Percentiles rank a stretch among this genome's conserved stretches.
These are phyloP conservation scores for Metarhizium sp. DNA, from an alignment of 2,329 filamentous ascomycete species.

Conservation along the genomic window DNA sequence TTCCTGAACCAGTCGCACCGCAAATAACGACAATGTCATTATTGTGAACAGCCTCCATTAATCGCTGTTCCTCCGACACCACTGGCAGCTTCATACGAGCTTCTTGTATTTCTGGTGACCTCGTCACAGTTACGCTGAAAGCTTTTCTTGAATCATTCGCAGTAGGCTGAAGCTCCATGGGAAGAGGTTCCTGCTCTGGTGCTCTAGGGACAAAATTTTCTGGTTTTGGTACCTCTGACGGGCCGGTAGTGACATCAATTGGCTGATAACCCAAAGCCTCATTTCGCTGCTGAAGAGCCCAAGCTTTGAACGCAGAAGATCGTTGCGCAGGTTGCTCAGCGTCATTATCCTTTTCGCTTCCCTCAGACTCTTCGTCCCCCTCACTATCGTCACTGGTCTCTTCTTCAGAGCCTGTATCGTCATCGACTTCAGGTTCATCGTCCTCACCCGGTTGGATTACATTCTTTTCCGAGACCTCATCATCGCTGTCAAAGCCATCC, in stretches of 20 bases:
- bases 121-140: slow-evolving; percentile 62
- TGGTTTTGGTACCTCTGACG: slow-evolving; percentile 44
- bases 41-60: slow-evolving; percentile 96
- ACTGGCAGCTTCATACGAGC: slow-evolving; percentile 75
- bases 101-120: slow-evolving; percentile 65
- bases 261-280: slow-evolving; percentile 62
- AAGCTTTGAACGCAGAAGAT: slow-evolving; percentile 76
- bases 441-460: slow-evolving; percentile 11
- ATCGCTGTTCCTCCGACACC: slow-evolving; percentile 88
- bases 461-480: slow-evolving; percentile 9
- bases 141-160: slow-evolving; percentile 58
- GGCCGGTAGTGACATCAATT: slow-evolving; percentile 29
- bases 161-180: slow-evolving; percentile 54
- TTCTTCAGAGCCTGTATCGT: slow-evolving; percentile 13
- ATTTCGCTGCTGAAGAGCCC: slow-evolving; percentile 82
- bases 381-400: slow-evolving; percentile 16
- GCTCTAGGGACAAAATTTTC: slow-evolving; percentile 58
- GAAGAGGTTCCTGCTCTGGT: slow-evolving; percentile 61
- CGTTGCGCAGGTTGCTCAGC: slow-evolving; percentile 19
- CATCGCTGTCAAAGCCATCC: slow-evolving; percentile 51
- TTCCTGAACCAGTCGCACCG: slow-evolving; percentile 91
- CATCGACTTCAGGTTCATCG: slow-evolving; percentile 5
- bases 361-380: slow-evolving; percentile 19
- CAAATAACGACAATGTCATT: slow-evolving; percentile 85
- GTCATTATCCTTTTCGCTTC: slow-evolving; percentile 17